Evolutionary conservation across 2,329 filamentous ascomycete species (phyloP).

Genomic region (Daldinia eschscholtzii): DNA sequence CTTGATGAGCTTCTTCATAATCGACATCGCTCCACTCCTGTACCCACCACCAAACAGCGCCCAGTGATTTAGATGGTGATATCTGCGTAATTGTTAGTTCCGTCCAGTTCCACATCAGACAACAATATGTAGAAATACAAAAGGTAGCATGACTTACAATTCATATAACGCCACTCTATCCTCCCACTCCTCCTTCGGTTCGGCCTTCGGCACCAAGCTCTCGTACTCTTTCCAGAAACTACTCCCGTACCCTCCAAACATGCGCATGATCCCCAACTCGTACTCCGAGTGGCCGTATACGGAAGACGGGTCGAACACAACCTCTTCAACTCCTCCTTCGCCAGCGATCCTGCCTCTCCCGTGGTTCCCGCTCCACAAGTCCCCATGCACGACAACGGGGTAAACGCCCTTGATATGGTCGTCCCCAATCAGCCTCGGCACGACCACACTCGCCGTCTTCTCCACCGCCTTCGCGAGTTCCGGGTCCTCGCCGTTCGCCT

Average conservation of each 20-base stretch:
- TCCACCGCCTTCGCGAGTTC: constrained; percentile 75
- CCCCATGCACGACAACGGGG: constrained; percentile 90
- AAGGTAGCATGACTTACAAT: constrained; percentile 67
- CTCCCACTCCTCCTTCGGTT: constrained; percentile 85
- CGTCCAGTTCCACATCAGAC: neutral
- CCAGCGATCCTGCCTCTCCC: constrained; percentile 71
- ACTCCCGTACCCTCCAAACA: constrained; percentile 90
- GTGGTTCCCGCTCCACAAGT: constrained; percentile 93
- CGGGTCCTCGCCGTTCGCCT: constrained; percentile 72
- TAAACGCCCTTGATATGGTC: constrained; percentile 71
- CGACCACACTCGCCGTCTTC: constrained; percentile 71
- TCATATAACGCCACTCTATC: constrained; percentile 87
- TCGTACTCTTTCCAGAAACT: constrained; percentile 84
- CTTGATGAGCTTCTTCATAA: constrained; percentile 79
- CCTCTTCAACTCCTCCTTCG: constrained; percentile 70
- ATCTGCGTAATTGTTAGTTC: constrained; percentile 65
- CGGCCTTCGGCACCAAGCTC: constrained; percentile 78
- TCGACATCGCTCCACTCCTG: constrained; percentile 78
- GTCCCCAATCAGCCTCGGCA: constrained; percentile 81
- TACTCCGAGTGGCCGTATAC: constrained; percentile 91
- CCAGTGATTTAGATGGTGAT: constrained; percentile 92
- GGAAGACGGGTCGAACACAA: constrained; percentile 84
- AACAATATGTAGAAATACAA: neutral
- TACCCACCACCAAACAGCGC: constrained; percentile 88
- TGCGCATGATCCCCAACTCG: constrained; percentile 92